Base-by-base conservation (phyloP, 2,329 filamentous ascomycete species). In the Phoma sp. region DNA sequence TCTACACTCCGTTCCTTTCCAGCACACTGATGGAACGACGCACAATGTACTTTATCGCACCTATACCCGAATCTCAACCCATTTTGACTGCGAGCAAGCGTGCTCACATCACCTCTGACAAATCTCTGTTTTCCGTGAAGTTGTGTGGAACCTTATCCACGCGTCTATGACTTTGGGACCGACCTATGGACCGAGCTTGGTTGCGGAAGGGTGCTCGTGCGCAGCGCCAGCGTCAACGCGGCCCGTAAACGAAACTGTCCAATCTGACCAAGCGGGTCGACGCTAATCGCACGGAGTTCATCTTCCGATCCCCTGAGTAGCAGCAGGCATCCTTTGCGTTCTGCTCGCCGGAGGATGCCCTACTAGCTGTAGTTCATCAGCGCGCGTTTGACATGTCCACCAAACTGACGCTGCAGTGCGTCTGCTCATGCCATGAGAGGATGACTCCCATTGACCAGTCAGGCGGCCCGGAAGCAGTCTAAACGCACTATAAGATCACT, bases 401-500 rank as follows among this genome's bases (percentile, higher is more conserved):
- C n/a, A 36, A 6, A 40, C 23, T 37, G 15, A 9, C 17, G 25
- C 20, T 40, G 18, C 26, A 32, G 17, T 20, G 20, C 23, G 20
- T 33, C 14, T 23, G 34, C 34, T 37, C 38, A 38, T 42, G 21
- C 43, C 40, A 42, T 34, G 42, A 51, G 36, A 45, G 42, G 30
- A 29, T 14, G 7, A 20, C 36, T 36, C 28, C 20, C 12, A 38
- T 33, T 38, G 47, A 42, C 61, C 43, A 63, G 50, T 60, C 49
- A 58, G 32, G 38, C 28, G 21, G 33, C 28, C 26, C 21, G 54
- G 52, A 49, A 37, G 17, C 29, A 39, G 30, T 20, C 39, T 45
- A 40, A 47, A 49, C 40, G 42, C 57, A 55, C 60, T 60, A 65
- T 56, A 47, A 47, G 33, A 65, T 63, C 48, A 63, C 60, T 57